Evolutionary conservation across 2,329 filamentous ascomycete genomes (phyloP).

Genomic region (Colletotrichum graminicola): DNA sequence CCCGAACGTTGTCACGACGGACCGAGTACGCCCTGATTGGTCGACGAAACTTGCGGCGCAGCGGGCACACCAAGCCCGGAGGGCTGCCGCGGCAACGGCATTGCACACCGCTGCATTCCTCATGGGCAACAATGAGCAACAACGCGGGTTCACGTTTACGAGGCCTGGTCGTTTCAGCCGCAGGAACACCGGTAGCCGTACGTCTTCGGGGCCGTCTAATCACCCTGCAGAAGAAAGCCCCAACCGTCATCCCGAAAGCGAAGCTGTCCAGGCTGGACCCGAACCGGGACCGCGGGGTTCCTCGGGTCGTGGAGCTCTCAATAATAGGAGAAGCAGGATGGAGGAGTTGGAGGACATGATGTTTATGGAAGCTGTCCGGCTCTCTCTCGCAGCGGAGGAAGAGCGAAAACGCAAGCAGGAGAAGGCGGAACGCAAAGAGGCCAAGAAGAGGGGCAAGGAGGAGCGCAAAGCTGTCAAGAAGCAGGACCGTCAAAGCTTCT

Average conservation of each 20-base stretch:
- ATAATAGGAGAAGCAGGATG: slow-evolving; percentile 66
- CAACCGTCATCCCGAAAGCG: slow-evolving; percentile 45
- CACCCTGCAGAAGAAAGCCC: slow-evolving; percentile 50
- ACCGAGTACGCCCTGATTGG: slow-evolving; percentile 95
- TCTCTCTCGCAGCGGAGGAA: slow-evolving; percentile 93
- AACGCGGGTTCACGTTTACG: slow-evolving; percentile 60
- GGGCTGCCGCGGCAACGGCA: slow-evolving; percentile 93
- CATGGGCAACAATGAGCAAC: slow-evolving; percentile 73
- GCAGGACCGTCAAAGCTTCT: slow-evolving; percentile 55
- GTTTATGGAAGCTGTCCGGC: slow-evolving; percentile 95
- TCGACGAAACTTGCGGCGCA: slow-evolving; percentile 88
- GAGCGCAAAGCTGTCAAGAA: slow-evolving; percentile 83
- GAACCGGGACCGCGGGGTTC: slow-evolving; percentile 52
- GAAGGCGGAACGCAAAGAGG: slow-evolving; percentile 83
- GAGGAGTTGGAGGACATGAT: slow-evolving; percentile 97
- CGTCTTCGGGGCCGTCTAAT: slow-evolving; percentile 44
- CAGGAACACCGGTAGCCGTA: slow-evolving; percentile 60
- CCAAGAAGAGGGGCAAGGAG: slow-evolving; percentile 87
- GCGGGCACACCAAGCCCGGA: slow-evolving; percentile 83
- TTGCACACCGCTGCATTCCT: slow-evolving; percentile 95
- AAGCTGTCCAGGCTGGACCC: slow-evolving; percentile 47
- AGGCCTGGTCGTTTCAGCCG: slow-evolving; percentile 68
- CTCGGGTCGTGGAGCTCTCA: slow-evolving; percentile 46
- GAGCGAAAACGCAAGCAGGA: slow-evolving; percentile 89
- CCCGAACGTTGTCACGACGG: slow-evolving; percentile 90